These are phyloP conservation scores for Lobosporangium transversale DNA, from an alignment of 192 early-diverging fungal genomes.

Conservation along the genomic window DNA sequence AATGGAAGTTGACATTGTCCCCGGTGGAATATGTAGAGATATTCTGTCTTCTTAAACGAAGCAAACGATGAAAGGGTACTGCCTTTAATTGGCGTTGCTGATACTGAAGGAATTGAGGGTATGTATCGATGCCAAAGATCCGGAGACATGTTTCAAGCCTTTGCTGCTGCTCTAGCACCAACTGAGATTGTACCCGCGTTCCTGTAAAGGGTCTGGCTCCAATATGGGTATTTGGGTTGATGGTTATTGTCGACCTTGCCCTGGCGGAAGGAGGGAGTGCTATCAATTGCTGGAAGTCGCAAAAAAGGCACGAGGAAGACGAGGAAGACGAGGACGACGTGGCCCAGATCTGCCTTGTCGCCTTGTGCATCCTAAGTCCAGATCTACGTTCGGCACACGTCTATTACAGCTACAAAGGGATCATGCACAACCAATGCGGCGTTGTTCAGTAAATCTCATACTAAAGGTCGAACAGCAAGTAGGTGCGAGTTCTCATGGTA, in stretches of 20 bases:
- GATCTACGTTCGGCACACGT: neutral
- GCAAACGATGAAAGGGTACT: neutral
- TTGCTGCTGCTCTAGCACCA: conserved; percentile 5
- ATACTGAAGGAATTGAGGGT: neutral
- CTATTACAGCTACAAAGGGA: neutral
- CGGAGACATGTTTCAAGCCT: conserved; percentile 10
- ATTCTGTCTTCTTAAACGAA: conserved; percentile 4
- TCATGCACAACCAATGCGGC: neutral
- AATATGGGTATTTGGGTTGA: neutral
- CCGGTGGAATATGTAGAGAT: conserved; percentile 22
- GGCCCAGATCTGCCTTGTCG: conserved; percentile 50
- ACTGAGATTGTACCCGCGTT: conserved; percentile 9
- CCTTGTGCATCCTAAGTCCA: conserved; percentile 36
- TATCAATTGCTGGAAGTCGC: conserved; percentile 36
- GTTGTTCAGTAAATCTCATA: too few species aligned
- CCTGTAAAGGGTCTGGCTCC: conserved; percentile 1
- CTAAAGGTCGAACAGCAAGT: too few species aligned
- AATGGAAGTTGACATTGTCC: neutral
- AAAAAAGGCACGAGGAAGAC: conserved; percentile 37
- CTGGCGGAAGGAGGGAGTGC: conserved; percentile 1
- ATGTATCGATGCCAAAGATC: conserved; percentile 9
- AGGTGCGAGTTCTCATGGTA: too few species aligned
- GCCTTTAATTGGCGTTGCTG: neutral
- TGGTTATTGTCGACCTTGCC: neutral
- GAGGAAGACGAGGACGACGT: conserved; percentile 31